These are phyloP conservation scores for Phialophora macrospora DNA, from an alignment of 2,329 filamentous ascomycete genomes.

Conservation along the genomic window DNA sequence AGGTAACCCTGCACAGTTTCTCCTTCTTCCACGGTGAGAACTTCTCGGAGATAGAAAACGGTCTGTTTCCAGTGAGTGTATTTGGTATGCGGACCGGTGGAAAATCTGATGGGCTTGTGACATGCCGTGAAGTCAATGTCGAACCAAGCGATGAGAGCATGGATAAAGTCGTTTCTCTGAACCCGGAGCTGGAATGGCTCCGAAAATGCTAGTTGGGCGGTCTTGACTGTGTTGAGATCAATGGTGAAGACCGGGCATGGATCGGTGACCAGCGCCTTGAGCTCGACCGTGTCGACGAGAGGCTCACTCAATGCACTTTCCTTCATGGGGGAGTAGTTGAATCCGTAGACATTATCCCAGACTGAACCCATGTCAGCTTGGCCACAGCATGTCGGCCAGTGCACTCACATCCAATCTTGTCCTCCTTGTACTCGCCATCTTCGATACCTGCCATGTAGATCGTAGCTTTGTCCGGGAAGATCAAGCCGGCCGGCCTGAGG, in stretches of 20 bases:
- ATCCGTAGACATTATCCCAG: conserved; percentile 99
- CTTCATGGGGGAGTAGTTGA: conserved; percentile 94
- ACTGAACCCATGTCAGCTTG: conserved; percentile 59
- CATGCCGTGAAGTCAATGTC: conserved; percentile 98
- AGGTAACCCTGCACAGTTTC: conserved; percentile 77
- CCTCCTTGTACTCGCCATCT: conserved; percentile 99
- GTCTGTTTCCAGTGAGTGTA: conserved; percentile 99
- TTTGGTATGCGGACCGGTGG: conserved; percentile 95
- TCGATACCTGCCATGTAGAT: conserved; percentile 97
- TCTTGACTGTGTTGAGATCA: conserved; percentile 88
- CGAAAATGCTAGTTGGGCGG: conserved; percentile 81
- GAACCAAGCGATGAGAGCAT: conserved; percentile 97
- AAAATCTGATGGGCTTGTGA: conserved; percentile 97
- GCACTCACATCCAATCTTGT: conserved; percentile 95
- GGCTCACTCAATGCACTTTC: conserved; percentile 91
- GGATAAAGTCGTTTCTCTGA: conserved; percentile 90
- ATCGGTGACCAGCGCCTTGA: conserved; percentile 96
- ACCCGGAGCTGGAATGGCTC: conserved; percentile 75
- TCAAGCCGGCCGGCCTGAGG: conserved; percentile 81
- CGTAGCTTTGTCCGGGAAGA: conserved; percentile 98
- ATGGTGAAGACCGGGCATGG: conserved; percentile 82
- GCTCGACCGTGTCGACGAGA: conserved; percentile 94
- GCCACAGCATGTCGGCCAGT: conserved; percentile 4
- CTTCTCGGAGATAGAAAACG: conserved; percentile 94
- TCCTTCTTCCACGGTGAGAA: conserved; percentile 85